Percentiles rank a stretch among this genome's conserved stretches.
These are phyloP conservation scores for baker's yeast (Saccharomyces cerevisiae) DNA, from an alignment of 805 yeast genomes.

Conservation along the genomic window DNA sequence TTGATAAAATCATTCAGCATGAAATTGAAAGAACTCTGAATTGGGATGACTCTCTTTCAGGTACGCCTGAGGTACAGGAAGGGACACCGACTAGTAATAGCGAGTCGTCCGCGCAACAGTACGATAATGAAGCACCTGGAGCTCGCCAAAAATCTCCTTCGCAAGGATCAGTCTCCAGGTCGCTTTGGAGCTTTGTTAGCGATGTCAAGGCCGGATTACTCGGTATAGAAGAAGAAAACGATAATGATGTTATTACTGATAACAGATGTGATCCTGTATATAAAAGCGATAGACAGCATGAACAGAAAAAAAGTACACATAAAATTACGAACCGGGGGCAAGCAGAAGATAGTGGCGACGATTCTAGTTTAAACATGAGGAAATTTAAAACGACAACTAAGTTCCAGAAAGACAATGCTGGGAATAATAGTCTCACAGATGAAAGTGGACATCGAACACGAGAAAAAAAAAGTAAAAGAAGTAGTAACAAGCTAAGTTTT, in stretches of 20 bases:
- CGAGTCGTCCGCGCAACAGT: neutral
- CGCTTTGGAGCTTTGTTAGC: conserved; percentile 44
- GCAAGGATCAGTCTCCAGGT: conserved; percentile 32
- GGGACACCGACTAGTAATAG: neutral
- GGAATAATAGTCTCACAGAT: neutral
- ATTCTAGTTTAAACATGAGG: conserved; percentile 1
- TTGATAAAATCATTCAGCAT: conserved; percentile 57
- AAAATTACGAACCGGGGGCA: neutral
- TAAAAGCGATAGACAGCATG: neutral
- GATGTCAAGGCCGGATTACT: conserved; percentile 39
- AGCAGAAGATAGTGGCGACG: neutral
- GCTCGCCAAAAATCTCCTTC: conserved; percentile 10
- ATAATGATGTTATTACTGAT: conserved; percentile 1
- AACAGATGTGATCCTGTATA: neutral
- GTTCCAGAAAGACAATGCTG: neutral
- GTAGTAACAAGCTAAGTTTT: neutral
- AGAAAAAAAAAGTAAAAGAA: neutral
- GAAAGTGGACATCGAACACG: neutral
- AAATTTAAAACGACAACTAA: conserved; percentile 3
- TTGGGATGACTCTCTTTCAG: conserved; percentile 24
- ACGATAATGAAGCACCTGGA: neutral
- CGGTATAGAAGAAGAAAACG: conserved; percentile 29
- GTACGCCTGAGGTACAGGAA: conserved; percentile 1
- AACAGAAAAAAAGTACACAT: neutral
- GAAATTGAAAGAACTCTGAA: conserved; percentile 51